Evolutionary conservation across 1,284 basidiomycete species (phyloP).

Genomic region (Sphaerobolus stellatus): DNA sequence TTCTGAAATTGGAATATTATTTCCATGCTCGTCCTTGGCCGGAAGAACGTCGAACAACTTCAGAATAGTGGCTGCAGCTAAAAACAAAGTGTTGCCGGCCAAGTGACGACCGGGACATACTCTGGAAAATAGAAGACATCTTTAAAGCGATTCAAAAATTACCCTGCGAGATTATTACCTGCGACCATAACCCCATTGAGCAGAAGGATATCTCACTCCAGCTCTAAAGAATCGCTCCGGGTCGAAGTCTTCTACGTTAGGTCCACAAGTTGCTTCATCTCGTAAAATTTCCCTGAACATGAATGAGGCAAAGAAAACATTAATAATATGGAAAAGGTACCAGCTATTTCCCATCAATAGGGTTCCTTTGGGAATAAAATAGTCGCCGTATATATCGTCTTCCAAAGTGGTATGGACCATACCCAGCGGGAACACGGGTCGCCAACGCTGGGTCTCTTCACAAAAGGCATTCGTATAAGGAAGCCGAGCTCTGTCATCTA

Average conservation of each 20-base stretch:
- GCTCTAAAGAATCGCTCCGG: neutral
- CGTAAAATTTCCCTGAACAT: neutral
- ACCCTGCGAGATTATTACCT: neutral
- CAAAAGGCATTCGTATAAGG: conserved; percentile 28
- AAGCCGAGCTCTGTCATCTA: conserved; percentile 26
- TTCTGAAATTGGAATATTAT: neutral
- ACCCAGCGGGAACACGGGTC: neutral
- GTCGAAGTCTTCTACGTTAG: neutral
- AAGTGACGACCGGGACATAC: neutral
- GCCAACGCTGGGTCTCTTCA: neutral
- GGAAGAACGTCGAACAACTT: neutral
- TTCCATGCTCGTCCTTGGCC: neutral
- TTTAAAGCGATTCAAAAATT: neutral
- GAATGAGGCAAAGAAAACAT: neutral
- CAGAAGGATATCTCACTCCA: neutral
- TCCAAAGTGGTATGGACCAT: conserved; percentile 23
- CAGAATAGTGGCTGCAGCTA: neutral
- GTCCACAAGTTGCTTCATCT: neutral
- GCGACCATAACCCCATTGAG: neutral
- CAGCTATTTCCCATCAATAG: conserved; percentile 33
- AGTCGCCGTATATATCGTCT: conserved; percentile 36
- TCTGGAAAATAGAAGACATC: neutral
- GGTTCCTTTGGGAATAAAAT: conserved; percentile 33
- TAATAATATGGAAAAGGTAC: conserved; percentile 18
- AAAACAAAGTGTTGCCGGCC: neutral